These are phyloP conservation scores for Selenicereus undatus DNA, from an alignment of 148 eudicot species.

Conservation along the genomic window DNA sequence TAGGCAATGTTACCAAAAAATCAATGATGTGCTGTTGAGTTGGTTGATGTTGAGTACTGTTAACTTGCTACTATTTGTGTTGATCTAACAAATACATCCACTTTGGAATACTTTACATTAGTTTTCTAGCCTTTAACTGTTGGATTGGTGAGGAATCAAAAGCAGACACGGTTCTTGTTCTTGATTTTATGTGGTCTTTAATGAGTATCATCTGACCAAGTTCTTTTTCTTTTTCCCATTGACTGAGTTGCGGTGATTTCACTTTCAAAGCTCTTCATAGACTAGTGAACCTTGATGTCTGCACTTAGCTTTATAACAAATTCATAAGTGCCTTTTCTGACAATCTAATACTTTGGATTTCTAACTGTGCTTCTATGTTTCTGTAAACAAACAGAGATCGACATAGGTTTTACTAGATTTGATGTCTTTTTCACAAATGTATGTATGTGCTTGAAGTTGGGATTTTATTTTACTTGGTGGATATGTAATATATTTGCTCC, in stretches of 20 bases:
- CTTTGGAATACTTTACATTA: too few species aligned
- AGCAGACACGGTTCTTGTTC: not conserved
- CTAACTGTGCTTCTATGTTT: conserved; percentile 9
- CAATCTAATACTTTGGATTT: not conserved
- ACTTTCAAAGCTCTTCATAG: not conserved
- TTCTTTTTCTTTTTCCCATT: not conserved
- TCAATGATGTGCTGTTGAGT: too few species aligned
- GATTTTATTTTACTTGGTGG: too few species aligned
- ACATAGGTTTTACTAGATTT: conserved; percentile 87
- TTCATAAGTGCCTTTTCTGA: not conserved
- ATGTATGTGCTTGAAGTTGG: too few species aligned
- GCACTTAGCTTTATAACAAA: not conserved
- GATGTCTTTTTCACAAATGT: conserved; percentile 92
- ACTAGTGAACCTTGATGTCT: not conserved
- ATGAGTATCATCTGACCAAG: not conserved
- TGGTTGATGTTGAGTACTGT: too few species aligned
- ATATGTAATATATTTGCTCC: too few species aligned
- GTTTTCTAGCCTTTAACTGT: not conserved
- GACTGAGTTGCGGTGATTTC: not conserved
- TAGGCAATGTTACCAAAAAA: too few species aligned
- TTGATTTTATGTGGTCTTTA: not conserved
- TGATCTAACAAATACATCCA: too few species aligned
- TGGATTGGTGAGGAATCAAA: not conserved
- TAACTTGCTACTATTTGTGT: too few species aligned
- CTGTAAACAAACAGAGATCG: conserved; percentile 60